Percentiles rank a stretch among this genome's conserved stretches.
These are phyloP conservation scores for Botrytis elliptica DNA, from an alignment of 2,329 filamentous ascomycete genomes.

Conservation along the genomic window DNA sequence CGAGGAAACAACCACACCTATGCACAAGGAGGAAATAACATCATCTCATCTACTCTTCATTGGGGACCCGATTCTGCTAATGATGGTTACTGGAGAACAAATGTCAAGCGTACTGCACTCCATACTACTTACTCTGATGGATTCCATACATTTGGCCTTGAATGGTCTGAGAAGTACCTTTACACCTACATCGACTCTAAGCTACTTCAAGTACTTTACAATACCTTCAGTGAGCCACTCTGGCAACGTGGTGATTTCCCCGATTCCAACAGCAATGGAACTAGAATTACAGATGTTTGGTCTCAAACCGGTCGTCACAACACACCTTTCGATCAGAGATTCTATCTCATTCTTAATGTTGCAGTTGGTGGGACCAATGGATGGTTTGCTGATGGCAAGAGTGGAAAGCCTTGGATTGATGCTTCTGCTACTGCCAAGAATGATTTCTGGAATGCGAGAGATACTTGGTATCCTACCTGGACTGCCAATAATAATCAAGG, in stretches of 20 bases:
- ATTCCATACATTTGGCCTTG: constrained; percentile 77
- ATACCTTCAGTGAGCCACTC: constrained; percentile 66
- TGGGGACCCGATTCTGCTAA: constrained; percentile 73
- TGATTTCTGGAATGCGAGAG: constrained; percentile 72
- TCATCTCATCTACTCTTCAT: constrained; percentile 75
- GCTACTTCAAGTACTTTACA: constrained; percentile 77
- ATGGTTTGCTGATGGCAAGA: constrained; percentile 74
- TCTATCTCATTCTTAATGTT: constrained; percentile 74
- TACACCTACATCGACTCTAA: constrained; percentile 84
- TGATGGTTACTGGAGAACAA: constrained; percentile 82
- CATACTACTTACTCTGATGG: constrained; percentile 69
- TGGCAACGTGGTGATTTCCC: constrained; percentile 71
- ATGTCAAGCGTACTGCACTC: constrained; percentile 70
- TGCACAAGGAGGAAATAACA: constrained; percentile 74
- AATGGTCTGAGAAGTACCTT: constrained; percentile 86
- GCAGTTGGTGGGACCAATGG: constrained; percentile 77
- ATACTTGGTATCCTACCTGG: constrained; percentile 71
- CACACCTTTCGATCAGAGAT: constrained; percentile 73
- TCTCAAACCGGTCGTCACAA: constrained; percentile 56
- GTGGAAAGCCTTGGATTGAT: constrained; percentile 79
- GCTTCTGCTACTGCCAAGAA: constrained; percentile 61
- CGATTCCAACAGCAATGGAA: constrained; percentile 61
- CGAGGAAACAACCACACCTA: constrained; percentile 82
- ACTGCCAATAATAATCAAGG: constrained; percentile 50
- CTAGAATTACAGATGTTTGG: constrained; percentile 64